Base-by-base conservation (phyloP, 306 rosid species). In the Cajanus cajan region DNA sequence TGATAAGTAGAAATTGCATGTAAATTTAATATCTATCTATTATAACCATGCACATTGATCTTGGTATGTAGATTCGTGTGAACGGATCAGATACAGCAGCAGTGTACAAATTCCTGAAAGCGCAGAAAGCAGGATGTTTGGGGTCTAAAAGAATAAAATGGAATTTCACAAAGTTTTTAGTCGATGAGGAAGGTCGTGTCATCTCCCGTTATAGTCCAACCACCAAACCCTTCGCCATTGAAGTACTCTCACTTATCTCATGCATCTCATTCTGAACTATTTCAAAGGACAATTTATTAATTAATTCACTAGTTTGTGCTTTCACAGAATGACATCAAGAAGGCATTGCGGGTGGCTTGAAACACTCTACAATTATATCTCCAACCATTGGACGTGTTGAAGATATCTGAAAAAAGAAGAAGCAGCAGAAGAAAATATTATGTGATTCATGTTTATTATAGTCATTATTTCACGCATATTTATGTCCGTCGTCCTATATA, bases 91-190 rank as follows among this genome's bases (percentile, higher is more conserved):
- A 90, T 12, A 13, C 96, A 7, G 88, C 82, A 45, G 93, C 96
- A 9, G 82, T 95, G 0, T 96, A 79, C 81, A 93, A 83, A 85
- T 96, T 89, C 78, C 89, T 93, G 4, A 96, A 96, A 84, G 62
- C 94, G 19, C 86, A 83, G 71, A 93, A 88, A 85, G 5, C 66
- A 36, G 99, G 98, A 75, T 61, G 79, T 41, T 1, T 88, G 72
- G 97, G 99, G 19, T 40, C 90, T 2, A 81, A n/a, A n/a, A n/a
- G 91, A 69, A 90, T 96, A 47, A 93, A 96, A 85, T 96, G 99
- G 99, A 96, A 96, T 88, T 96, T 96, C 86, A 90, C 98, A 4
- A 96, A 96, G 89, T 96, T 96, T 80, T 85, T 96, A 69, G 82
- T 96, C 0, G 84, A 89, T 76, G 83, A 88, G 78, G 88, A 93